Base-by-base conservation (phyloP, 1,284 basidiomycete species). In the Sanguinoderma infundibulare region DNA sequence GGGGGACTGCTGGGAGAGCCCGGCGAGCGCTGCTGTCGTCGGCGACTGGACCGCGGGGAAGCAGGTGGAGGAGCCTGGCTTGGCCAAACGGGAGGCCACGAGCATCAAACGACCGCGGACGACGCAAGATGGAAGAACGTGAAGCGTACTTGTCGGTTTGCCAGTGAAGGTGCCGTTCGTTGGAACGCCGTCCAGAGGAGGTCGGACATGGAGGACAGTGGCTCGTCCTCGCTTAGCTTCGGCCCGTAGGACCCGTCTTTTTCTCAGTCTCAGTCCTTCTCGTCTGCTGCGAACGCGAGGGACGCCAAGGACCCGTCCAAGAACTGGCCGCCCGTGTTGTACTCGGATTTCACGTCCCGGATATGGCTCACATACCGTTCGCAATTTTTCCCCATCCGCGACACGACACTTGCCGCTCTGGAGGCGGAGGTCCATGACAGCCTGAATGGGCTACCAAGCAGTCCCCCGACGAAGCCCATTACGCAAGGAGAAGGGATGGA, bases 301-400 rank as follows among this genome's bases (percentile, higher is more conserved):
- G 68, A 62, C 62, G 15, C 5, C 8, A 80, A 81, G 75, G 67
- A 86, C 63, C 81, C 81, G 1, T 77, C 78, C 2, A 79, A 80
- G 20, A 73, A 85, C 61, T 94, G 92, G 91, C 92, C 94, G 0
- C 83, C 87, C 3, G 82, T 85, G 55, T 98, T 98, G 74, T 95
- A 95, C 72, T 81, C 86, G n/a, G 95, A 98, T 76, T 98, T 96
- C 74, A 88, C 89, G 1, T 93, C 92, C 0, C 82, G 91, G 9
- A 83, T 98, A 61, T 97, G 95, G 91, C 83, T 95, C 56, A 97
- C 95, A 0, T 98, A 98, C 76, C 90, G 96, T n/a, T 89, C 87
- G 1, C 91, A 95, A 56, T 97, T 96, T 67, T 79, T 87, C 1
- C 89, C 94, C 1, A 96, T 98, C 67, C 81, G 89, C 26, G 89